Evolutionary conservation across 495 filamentous ascomycete genomes (phyloP), one percentile per base, ranked within the genome.

Genomic region (Hypoxylon perforatum): DNA sequence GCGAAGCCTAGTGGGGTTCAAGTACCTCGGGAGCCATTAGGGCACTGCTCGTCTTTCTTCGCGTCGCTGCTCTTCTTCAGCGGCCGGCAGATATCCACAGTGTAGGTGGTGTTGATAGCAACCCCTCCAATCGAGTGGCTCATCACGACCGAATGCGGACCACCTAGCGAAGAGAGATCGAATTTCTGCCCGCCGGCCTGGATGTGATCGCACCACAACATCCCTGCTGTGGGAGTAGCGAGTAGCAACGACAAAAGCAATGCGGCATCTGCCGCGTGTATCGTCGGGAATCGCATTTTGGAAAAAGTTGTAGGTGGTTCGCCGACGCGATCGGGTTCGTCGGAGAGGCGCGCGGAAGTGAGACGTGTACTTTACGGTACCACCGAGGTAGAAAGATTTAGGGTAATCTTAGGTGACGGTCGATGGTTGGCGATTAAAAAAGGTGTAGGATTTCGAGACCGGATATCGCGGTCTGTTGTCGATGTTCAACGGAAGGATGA

Each of bases 31-130:
- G 90, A 79, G 62, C 88, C 84, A 66, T 78, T 70, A n/a, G 84
- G 77, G 76, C 93, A 88, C 74, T 86, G 70, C 38, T 91, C 77
- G 44, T 79, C 75, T 39, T 80, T 78, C 0, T 66, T 54, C 0
- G 76, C 73, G 4, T 80, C 81, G 39, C 82, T 82, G 30, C 79
- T 82, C 53, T 83, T 80, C 57, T 80, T 79, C 42, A 99, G 77
- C 15, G 83, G 80, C 35, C 78, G 77, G 76, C 95, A 99, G 48
- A 97, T 84, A 67, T 97, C 91, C 35, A 99, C 74, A n/a, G 91
- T 91, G 78, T 94, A 97, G 8, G 91, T 97, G 6, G 88, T 92
- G 70, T 96, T 96, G 30, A 71, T 69, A 10, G 74, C 61, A 9
- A 59, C 78, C 0, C 82, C 85, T 38, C 72, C 70, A 1, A 77